Conservation (phyloP, 768 basidiomycete genomes). For the Tylopilus intermedius region DNA sequence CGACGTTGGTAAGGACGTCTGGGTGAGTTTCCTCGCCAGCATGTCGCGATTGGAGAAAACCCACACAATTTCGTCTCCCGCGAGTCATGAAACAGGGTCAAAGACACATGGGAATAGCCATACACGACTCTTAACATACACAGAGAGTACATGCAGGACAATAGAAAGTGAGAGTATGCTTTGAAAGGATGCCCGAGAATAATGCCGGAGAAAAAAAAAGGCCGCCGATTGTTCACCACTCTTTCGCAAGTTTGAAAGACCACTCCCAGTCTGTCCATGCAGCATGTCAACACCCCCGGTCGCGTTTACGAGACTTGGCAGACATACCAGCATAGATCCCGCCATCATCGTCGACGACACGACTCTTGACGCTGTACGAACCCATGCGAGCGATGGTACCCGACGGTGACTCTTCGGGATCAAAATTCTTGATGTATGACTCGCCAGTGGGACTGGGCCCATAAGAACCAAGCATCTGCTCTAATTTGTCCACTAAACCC, state of each 20-base stretch:
- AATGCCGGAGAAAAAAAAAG: slow-evolving; percentile 12
- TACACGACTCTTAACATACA: slow-evolving; percentile 19
- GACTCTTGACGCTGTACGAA: slow-evolving; percentile 69
- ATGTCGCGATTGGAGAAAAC: slow-evolving; percentile 3
- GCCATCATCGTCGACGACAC: slow-evolving; percentile 85
- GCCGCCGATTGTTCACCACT: slow-evolving; percentile 56
- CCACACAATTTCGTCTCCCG: not conserved
- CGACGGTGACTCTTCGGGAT: slow-evolving; percentile 65
- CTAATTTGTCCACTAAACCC: slow-evolving; percentile 77
- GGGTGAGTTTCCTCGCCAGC: slow-evolving; percentile 6
- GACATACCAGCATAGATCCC: slow-evolving; percentile 70
- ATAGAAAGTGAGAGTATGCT: slow-evolving; percentile 24
- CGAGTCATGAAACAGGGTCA: not conserved
- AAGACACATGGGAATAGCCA: slow-evolving; percentile 4
- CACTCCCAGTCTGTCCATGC: slow-evolving; percentile 43
- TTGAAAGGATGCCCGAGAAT: slow-evolving; percentile 23
- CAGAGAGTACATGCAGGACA: slow-evolving; percentile 25
- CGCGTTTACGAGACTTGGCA: not conserved
- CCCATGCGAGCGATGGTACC: slow-evolving; percentile 84
- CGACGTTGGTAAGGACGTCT: not conserved
- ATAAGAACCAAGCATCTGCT: slow-evolving; percentile 94
- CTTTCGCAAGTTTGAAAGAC: slow-evolving; percentile 88
- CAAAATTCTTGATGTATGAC: slow-evolving; percentile 72
- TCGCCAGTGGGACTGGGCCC: slow-evolving; percentile 64
- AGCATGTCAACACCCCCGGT: slow-evolving; percentile 7